Percentiles rank a stretch among this genome's conserved stretches.
These are phyloP conservation scores for Populus davidiana DNA, from an alignment of 345 rosid species.

Conservation along the genomic window DNA sequence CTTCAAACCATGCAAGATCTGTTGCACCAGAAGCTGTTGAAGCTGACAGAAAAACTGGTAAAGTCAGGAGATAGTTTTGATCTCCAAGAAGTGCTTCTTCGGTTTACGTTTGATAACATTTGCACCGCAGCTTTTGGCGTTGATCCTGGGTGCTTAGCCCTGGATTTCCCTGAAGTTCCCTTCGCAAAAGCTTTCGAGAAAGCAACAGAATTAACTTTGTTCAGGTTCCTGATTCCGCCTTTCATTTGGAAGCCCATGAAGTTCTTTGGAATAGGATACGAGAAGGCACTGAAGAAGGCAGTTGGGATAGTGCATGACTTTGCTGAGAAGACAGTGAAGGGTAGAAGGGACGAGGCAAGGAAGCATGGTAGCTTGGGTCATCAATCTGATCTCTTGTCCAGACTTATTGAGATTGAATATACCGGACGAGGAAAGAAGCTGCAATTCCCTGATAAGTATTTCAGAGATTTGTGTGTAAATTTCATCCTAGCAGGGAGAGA, in stretches of 20 bases:
- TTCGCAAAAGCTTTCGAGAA: conserved; percentile 80
- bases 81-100: conserved; percentile 67
- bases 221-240: conserved; percentile 62
- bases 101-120: conserved; percentile 74
- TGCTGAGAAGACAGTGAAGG: conserved; percentile 33
- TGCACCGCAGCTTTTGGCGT: conserved; percentile 65
- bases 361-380: conserved; percentile 11
- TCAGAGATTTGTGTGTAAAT: conserved; percentile 60
- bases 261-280: conserved; percentile 52
- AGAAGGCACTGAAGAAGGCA: conserved; percentile 53
- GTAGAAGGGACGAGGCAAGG: conserved; percentile 20
- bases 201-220: conserved; percentile 63
- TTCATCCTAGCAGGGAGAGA: conserved; percentile 76
- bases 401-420: conserved; percentile 47
- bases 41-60: conserved; percentile 36
- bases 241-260: conserved; percentile 69
- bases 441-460: conserved; percentile 37
- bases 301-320: conserved; percentile 58
- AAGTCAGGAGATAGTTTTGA: conserved; percentile 45
- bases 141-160: conserved; percentile 63
- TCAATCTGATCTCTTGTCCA: conserved; percentile 56
- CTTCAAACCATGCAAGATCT: conserved; percentile 42
- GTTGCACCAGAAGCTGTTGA: conserved; percentile 55
- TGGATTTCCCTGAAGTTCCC: conserved; percentile 54
- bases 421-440: conserved; percentile 21